These are phyloP conservation scores for Aegilops sharonensis DNA, from an alignment of 176 grass and related monocot genomes.

Conservation along the genomic window DNA sequence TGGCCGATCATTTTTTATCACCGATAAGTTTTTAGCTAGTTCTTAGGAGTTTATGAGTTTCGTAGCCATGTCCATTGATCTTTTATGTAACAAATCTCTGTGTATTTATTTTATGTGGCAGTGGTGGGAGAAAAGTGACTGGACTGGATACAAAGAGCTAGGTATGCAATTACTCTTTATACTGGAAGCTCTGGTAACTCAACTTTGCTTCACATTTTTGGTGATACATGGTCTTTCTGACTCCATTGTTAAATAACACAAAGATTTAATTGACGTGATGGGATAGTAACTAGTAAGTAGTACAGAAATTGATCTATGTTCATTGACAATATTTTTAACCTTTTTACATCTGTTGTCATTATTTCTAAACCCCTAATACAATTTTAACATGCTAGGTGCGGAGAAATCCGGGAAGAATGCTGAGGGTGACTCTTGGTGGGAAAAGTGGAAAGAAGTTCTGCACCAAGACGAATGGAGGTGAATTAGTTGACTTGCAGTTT, in stretches of 20 bases:
- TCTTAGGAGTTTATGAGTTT: neutral
- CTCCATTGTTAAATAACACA: conserved; percentile 3
- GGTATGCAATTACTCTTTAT: conserved; percentile 51
- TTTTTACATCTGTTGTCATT: neutral
- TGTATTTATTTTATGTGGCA: conserved; percentile 50
- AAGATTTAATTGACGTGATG: neutral
- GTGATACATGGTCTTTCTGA: neutral
- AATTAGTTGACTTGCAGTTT: conserved; percentile 1
- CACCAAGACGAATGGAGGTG: conserved; percentile 99
- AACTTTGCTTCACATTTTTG: neutral
- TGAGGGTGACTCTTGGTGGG: conserved; percentile 89
- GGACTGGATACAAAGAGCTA: conserved; percentile 98
- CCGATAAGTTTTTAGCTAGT: neutral
- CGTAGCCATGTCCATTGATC: neutral
- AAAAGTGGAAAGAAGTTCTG: conserved; percentile 99
- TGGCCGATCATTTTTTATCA: neutral
- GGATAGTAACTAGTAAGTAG: neutral
- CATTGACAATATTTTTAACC: neutral
- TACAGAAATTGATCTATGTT: neutral
- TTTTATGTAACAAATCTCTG: conserved; percentile 7
- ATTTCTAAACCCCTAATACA: neutral
- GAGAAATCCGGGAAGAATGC: conserved; percentile 92
- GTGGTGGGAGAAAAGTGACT: conserved; percentile 99
- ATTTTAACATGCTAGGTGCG: conserved; percentile 49
- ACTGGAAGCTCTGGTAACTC: neutral